phyloP scores from a whole-genome alignment of 169 alveolate genomes.

The Eimeria necatrix region DNA sequence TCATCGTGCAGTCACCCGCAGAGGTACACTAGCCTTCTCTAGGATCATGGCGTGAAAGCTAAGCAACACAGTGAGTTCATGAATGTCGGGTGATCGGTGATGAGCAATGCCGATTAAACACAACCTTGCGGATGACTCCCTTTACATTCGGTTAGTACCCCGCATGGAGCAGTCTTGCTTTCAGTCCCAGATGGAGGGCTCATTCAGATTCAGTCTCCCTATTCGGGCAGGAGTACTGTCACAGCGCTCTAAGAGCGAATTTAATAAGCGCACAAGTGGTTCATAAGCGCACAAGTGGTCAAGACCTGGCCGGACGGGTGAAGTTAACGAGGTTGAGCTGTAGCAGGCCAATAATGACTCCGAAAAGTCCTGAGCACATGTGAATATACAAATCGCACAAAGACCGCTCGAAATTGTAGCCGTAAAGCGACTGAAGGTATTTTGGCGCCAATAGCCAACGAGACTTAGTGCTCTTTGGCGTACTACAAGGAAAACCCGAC shows the following conservation, averaged over 20 bases:
- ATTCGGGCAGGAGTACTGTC: not conserved
- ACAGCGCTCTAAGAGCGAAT: not conserved
- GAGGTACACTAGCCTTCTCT: too few relatives aligned
- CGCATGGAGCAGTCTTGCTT: not conserved
- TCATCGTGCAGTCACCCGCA: too few relatives aligned
- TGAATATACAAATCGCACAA: not conserved
- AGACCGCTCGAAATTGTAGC: too few relatives aligned
- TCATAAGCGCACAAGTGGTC: not conserved
- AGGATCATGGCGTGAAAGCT: not conserved
- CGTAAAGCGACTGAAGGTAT: too few relatives aligned
- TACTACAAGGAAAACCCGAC: too few relatives aligned
- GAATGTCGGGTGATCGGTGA: not conserved
- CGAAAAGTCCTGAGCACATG: constrained; percentile 82
- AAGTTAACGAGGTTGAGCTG: constrained; percentile 89
- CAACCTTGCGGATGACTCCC: not conserved
- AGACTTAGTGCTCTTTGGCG: too few relatives aligned
- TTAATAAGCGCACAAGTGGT: too few relatives aligned
- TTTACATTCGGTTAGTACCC: not conserved
- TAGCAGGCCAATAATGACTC: constrained; percentile 84
- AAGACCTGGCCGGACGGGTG: constrained; percentile 62
- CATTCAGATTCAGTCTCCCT: not conserved
- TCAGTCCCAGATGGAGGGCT: not conserved
- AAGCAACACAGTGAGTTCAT: not conserved
- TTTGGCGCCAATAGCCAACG: not conserved
- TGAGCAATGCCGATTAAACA: not conserved